A percentile compares a stretch with the other conserved stretches of the same genome.
These are phyloP conservation scores for Wickerhamomyces silvicola DNA, from an alignment of 805 yeast species.

Conservation along the genomic window DNA sequence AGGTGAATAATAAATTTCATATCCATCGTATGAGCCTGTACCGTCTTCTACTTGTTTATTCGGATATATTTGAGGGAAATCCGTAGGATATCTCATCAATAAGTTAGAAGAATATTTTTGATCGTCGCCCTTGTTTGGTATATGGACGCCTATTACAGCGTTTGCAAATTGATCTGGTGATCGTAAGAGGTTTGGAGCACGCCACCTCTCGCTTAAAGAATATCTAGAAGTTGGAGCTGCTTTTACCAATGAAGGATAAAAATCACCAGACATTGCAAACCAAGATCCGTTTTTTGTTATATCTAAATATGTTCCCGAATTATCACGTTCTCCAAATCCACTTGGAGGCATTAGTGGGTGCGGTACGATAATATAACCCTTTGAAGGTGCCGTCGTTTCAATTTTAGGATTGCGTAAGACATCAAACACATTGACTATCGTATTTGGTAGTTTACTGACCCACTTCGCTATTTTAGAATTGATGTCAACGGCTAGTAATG, in stretches of 20 bases:
- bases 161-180: conserved; percentile 33
- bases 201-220: conserved; percentile 35
- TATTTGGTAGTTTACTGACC: conserved; percentile 67
- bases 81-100: conserved; percentile 16
- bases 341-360: conserved; percentile 48
- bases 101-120: conserved; percentile 3
- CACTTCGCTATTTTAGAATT: conserved; percentile 69
- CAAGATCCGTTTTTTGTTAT: conserved; percentile 60
- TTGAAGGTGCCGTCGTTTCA: conserved; percentile 3
- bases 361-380: conserved; percentile 48
- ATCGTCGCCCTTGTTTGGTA: conserved; percentile 8
- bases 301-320: conserved; percentile 58
- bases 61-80: conserved; percentile 14
- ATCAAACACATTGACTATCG: conserved; percentile 77
- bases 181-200: conserved; percentile 30
- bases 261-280: conserved; percentile 76
- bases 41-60: conserved; percentile 5
- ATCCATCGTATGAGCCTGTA: conserved; percentile 10
- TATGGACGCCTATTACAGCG: conserved; percentile 48
- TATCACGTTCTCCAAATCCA: conserved; percentile 13
- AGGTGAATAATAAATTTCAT: conserved; percentile 9
- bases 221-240: conserved; percentile 74
- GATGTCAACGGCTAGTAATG: conserved; percentile 69
- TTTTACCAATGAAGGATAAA: conserved; percentile 76
- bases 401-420: conserved; percentile 34